phyloP scores from a whole-genome alignment of 202 grass and related monocot genomes.

The Musa balbisiana region DNA sequence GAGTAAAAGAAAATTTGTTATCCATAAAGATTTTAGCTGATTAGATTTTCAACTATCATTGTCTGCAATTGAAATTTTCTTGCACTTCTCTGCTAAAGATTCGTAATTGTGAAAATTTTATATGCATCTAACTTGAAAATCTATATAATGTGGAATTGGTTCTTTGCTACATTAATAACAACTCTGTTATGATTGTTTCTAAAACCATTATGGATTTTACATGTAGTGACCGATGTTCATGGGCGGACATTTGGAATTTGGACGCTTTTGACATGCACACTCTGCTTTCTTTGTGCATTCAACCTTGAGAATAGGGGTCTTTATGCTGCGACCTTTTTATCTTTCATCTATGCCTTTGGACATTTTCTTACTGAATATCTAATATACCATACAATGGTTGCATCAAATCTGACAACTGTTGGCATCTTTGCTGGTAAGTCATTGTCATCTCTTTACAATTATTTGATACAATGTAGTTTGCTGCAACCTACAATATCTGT shows the following conservation, averaged over 20 bases:
- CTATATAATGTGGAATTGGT: not conserved
- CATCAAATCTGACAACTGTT: slow-evolving; percentile 71
- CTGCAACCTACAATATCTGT: too few relatives aligned
- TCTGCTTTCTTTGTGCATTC: slow-evolving; percentile 83
- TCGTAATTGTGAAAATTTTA: too few relatives aligned
- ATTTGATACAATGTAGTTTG: not conserved
- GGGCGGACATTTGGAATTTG: slow-evolving; percentile 80
- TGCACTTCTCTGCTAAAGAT: too few relatives aligned
- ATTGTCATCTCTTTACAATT: not conserved
- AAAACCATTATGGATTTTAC: slow-evolving; percentile 7
- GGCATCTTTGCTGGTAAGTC: slow-evolving; percentile 83
- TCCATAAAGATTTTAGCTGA: too few relatives aligned
- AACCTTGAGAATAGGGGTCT: slow-evolving; percentile 81
- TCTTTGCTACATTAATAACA: not conserved
- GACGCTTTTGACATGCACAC: slow-evolving; percentile 78
- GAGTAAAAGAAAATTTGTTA: too few relatives aligned
- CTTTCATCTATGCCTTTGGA: slow-evolving; percentile 74
- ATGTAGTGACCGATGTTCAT: slow-evolving; percentile 84
- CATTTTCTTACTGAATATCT: slow-evolving; percentile 87
- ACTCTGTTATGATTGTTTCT: not conserved
- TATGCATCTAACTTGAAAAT: not conserved
- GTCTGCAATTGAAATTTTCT: too few relatives aligned
- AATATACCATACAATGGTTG: slow-evolving; percentile 77
- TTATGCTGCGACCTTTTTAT: slow-evolving; percentile 69
- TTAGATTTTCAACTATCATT: too few relatives aligned